These are phyloP conservation scores for Tritrichomonas musculus DNA, from an alignment of 208 protist species.

Conservation along the genomic window DNA sequence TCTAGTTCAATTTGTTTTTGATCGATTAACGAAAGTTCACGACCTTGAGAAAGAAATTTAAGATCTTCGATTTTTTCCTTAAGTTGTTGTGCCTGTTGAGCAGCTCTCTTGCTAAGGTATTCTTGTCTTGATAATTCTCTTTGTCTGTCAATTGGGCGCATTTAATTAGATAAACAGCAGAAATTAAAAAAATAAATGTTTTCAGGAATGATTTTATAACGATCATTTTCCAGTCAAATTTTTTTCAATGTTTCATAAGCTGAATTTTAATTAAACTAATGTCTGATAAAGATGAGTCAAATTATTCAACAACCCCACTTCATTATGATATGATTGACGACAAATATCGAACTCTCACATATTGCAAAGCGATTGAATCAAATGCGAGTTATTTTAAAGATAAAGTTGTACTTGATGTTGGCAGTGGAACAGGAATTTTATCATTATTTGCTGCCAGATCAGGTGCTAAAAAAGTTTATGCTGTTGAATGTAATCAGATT, in stretches of 20 bases:
- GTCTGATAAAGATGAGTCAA: background rate
- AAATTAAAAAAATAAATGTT: too few relatives aligned
- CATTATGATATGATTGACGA: constrained; percentile 95
- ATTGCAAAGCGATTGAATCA: constrained; percentile 80
- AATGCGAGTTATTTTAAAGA: constrained; percentile 82
- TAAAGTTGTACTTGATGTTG: constrained; percentile 81
- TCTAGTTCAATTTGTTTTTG: background rate
- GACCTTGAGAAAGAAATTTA: background rate
- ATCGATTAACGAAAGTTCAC: background rate
- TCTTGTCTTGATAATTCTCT: background rate
- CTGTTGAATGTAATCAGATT: constrained; percentile 53
- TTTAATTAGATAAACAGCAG: too few relatives aligned
- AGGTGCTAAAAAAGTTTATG: constrained; percentile 83
- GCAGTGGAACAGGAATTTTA: constrained; percentile 90
- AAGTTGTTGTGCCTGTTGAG: background rate
- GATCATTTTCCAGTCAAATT: too few relatives aligned
- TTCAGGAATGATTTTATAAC: too few relatives aligned
- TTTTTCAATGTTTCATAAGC: background rate
- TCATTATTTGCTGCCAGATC: constrained; percentile 84
- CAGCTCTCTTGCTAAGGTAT: background rate
- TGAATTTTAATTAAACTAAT: background rate
- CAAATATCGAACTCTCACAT: constrained; percentile 81
- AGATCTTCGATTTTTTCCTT: background rate
- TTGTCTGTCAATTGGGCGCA: background rate
- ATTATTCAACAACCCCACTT: background rate